Conservation (phyloP, 2,329 filamentous ascomycete species). For the Anthostomella pinea region DNA sequence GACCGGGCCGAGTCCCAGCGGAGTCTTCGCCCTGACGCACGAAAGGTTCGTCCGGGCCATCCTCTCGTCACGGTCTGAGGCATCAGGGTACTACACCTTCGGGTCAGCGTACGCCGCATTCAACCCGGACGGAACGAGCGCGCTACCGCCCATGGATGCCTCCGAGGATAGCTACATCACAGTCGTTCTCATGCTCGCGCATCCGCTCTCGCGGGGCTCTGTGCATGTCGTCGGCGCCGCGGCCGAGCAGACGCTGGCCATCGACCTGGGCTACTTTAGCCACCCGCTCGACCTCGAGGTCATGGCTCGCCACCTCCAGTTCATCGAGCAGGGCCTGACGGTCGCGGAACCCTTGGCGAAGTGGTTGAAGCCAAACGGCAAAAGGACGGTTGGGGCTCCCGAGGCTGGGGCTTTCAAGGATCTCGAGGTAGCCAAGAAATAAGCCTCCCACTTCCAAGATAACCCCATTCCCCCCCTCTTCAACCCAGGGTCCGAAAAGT, state of each 20-base stretch:
- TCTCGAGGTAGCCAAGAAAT: constrained; percentile 5
- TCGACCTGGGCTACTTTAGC: constrained; percentile 12
- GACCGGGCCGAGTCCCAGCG: constrained; percentile 1
- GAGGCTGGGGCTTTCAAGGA: too few relatives aligned
- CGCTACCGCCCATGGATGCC: constrained; percentile 6
- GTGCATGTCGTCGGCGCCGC: constrained; percentile 14
- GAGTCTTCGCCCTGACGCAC: constrained; percentile 3
- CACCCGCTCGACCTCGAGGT: constrained; percentile 15
- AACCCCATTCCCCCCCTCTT: too few relatives aligned
- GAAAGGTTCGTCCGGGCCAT: constrained; percentile 7
- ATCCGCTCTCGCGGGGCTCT: constrained; percentile 19
- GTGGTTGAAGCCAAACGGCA: constrained; percentile 1
- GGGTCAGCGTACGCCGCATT: constrained; percentile 5
- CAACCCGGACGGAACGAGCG: not conserved
- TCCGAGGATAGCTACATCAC: constrained; percentile 10
- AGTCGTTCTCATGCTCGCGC: constrained; percentile 8
- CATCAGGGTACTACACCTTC: constrained; percentile 5
- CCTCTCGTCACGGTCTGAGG: constrained; percentile 5
- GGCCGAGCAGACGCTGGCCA: not conserved
- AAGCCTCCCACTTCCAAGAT: not conserved
- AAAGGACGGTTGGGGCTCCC: too few relatives aligned
- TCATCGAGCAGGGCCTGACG: constrained; percentile 4
- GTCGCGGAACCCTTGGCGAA: constrained; percentile 1
- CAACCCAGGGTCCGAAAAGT: too few relatives aligned
- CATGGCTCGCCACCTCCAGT: constrained; percentile 7